Evolutionary conservation across 306 rosid species (phyloP), one percentile per base, ranked within the genome.

Genomic region (Vigna unguiculata): DNA sequence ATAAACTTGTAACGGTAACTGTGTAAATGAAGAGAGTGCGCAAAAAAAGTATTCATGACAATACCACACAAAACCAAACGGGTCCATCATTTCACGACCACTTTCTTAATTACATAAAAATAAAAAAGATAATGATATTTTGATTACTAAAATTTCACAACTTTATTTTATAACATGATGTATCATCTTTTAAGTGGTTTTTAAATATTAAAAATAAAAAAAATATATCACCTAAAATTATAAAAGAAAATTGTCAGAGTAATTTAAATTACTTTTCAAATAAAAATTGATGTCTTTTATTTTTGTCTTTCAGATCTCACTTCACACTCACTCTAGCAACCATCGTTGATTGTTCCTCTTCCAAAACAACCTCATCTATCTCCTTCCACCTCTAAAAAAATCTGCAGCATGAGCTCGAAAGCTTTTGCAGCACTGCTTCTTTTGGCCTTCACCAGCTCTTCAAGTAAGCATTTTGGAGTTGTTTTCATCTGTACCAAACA

Each of bases 21-120:
- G 41, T 5, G 7, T 34, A 20, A 47, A 46, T 19, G 59, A 48
- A 45, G n/a, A n/a, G 45, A 17, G 38, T 61, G 32, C 32, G 62
- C 14, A 16, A 19, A 9, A 77, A 48, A 22, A 74, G 72, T 51
- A 70, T 21, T 60, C 77, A 48, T 25, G 30, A 25, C 70, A 71
- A 71, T 11, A 20, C 4, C 21, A 72, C 78, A 78, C 25, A 16
- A 57, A 38, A 21, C 25, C 20, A 57, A 38, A 21, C 9, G 59
- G 40, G 61, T 60, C 70, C 19, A 58, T 46, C 74, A 32, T 63
- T 20, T 21, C 58, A 54, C n/a, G n/a, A n/a, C 75, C 46, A 34
- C 20, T 49, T 16, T 22, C 7, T 14, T 58, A 25, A 16, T 60
- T 60, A 4, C 46, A 64, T 47, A 71, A 7, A 70, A 60, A 30